Base-by-base conservation (phyloP, 1,284 basidiomycete genomes). In the Naganishia sp. region DNA sequence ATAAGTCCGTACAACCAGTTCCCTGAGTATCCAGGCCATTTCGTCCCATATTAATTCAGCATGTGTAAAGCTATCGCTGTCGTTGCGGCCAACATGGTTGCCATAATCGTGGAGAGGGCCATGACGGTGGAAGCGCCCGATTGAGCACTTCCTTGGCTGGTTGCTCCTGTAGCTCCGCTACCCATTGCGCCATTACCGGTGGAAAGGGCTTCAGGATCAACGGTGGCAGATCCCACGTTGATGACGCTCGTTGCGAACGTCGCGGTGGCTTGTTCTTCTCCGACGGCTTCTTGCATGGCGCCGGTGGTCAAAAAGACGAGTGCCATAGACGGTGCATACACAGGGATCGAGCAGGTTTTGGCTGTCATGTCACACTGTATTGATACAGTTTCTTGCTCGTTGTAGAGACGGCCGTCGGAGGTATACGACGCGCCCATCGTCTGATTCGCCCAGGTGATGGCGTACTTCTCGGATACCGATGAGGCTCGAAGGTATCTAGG, bases 361-460 rank as follows among this genome's bases (percentile, higher is more conserved):
- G 81, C 77, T 6, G 75, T 69, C 31, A 78, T 72, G 70, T 82
- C 78, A 77, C 89, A 90, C 4, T 75, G 67, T 28, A 88, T 82
- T 0, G 83, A 84, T 63, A 82, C 76, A 6, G 88, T 82, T 46
- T 81, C 73, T 36, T 84, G 77, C 0, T 76, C 73, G 31, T 87
- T 87, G 54, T 81, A 78, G 13, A 86, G 80, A 42, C 85, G 83
- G 0, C 90, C 90, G 71, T 88, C 88, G 1, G 85, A 86, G 44
- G 81, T 75, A 75, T 88, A 90, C 23, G 78, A 80, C 6, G 77
- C 79, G 18, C 89, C 89, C 67, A 90, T 85, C 0, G 87, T 90
- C 84, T 92, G 79, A 54, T 84, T 84, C 6, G 83, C 82, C 89
- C 89, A 92, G 0, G 86, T 88, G 71, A 89, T 86, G 75, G 89